Evolutionary conservation across 371 early-diverging fungal species (phyloP), one percentile per base, ranked within the genome.

Genomic region (Circinella minor): DNA sequence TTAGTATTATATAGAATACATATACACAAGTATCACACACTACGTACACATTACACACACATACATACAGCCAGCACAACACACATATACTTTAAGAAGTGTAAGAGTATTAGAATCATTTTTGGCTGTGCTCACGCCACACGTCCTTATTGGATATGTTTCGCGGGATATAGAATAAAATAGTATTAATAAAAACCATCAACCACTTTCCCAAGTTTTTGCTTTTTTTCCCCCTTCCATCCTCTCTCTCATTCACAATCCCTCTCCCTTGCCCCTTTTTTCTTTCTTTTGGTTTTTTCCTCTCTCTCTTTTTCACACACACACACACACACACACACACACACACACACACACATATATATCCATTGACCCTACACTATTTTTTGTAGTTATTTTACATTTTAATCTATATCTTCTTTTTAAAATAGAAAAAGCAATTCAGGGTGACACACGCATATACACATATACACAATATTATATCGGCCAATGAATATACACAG

Each of bases 141-240:
- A 67, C 38, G 63, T 18, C 62, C 81, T 63, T 65, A 72, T 72
- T 72, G 72, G 72, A 64, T 65, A 72, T 72, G 72, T 72, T 72
- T 72, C 72, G 72, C 72, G 72, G 72, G 66, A 63, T 66, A 63
- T 69, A 43, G 60, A 62, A 57, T 57, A 27, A 27, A 18, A 18
- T 14, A 57, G 63, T 65, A 63, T 60, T 38, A 39, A 59, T 57
- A 65, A 36, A 51, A n/a, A 14, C 4, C 8, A n/a, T 5, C 51
- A 14, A 13, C n/a, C 63, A 7, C 43, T 47, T 39, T 18, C 20
- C 60, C 61, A 43, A 37, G 36, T 64, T 64, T 61, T 55, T 61
- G 60, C 36, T 27, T 47, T 59, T 54, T 57, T 17, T 15, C 20
- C 49, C 48, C 27, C 37, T 6, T 57, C 17, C 18, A 8, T 17